These are phyloP conservation scores for Cenchrus americanus DNA, from an alignment of 176 grass and related monocot species.

Conservation along the genomic window DNA sequence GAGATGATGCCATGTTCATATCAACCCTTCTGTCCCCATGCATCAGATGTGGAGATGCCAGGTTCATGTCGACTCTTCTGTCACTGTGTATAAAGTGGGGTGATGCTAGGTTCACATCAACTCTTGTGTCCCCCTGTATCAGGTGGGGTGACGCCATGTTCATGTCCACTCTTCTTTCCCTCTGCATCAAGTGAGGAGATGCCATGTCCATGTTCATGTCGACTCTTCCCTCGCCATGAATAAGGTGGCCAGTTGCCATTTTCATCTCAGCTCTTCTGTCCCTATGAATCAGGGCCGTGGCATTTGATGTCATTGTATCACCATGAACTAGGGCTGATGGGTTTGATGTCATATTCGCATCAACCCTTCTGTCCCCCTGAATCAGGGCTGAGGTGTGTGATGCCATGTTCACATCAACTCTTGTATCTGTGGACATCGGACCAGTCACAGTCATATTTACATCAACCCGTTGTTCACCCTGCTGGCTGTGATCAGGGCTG, in stretches of 20 bases:
- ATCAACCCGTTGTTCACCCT: slow-evolving; percentile 51
- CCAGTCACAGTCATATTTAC: slow-evolving; percentile 58
- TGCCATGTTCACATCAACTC: slow-evolving; percentile 61
- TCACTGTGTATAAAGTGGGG: slow-evolving; percentile 47
- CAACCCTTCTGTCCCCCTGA: slow-evolving; percentile 53
- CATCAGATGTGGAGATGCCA: slow-evolving; percentile 49
- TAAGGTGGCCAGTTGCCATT: slow-evolving; percentile 26
- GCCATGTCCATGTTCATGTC: slow-evolving; percentile 52
- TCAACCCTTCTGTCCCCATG: slow-evolving; percentile 57
- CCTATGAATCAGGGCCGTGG: slow-evolving; percentile 36
- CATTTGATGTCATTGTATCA: slow-evolving; percentile 44
- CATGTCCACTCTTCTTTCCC: slow-evolving; percentile 60
- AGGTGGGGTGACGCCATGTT: slow-evolving; percentile 53
- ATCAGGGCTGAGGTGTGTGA: slow-evolving; percentile 47
- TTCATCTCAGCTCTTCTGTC: slow-evolving; percentile 54
- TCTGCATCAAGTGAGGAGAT: slow-evolving; percentile 59
- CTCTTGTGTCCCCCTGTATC: slow-evolving; percentile 50
- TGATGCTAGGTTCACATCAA: slow-evolving; percentile 55
- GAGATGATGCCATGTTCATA: slow-evolving; percentile 56
- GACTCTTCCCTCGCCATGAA: slow-evolving; percentile 52
- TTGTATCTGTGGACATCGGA: slow-evolving; percentile 36
- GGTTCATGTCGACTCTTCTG: slow-evolving; percentile 42
- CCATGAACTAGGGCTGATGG: slow-evolving; percentile 42
- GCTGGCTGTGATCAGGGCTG: slow-evolving; percentile 40
- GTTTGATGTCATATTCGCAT: slow-evolving; percentile 39